These are phyloP conservation scores for Kurtzmaniella quercitrusa DNA, from an alignment of 1,139 yeast genomes.

Conservation along the genomic window DNA sequence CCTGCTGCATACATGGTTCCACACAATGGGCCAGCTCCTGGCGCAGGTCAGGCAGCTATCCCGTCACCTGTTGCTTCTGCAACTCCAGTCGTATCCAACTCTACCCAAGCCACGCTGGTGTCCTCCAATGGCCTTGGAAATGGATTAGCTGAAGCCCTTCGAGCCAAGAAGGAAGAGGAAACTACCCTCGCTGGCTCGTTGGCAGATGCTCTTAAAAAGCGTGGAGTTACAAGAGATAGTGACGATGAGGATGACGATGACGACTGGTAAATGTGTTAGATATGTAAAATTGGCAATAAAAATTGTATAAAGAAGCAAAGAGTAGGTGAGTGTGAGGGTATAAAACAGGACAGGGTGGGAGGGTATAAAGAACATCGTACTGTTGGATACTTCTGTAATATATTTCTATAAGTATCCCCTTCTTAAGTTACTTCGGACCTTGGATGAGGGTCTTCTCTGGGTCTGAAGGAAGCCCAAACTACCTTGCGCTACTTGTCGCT, in stretches of 20 bases:
- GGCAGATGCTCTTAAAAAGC: slow-evolving; percentile 83
- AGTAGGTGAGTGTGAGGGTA: neutral
- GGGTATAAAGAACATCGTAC: too few species aligned
- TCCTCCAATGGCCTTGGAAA: slow-evolving; percentile 39
- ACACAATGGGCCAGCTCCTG: slow-evolving; percentile 31
- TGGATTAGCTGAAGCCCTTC: slow-evolving; percentile 72
- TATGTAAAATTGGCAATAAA: slow-evolving; percentile 12
- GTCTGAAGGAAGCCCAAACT: too few species aligned
- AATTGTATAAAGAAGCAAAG: neutral
- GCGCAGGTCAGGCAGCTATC: slow-evolving; percentile 33
- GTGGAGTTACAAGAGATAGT: slow-evolving; percentile 73
- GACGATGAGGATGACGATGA: slow-evolving; percentile 78
- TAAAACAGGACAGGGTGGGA: too few species aligned
- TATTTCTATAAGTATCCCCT: too few species aligned
- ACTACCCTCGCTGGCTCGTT: slow-evolving; percentile 73
- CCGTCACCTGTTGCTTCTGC: slow-evolving; percentile 13
- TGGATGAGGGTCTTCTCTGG: too few species aligned
- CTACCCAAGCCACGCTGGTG: slow-evolving; percentile 8
- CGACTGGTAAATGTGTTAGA: slow-evolving; percentile 19
- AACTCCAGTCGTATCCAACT: slow-evolving; percentile 9
- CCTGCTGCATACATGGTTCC: slow-evolving; percentile 84
- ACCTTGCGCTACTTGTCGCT: too few species aligned
- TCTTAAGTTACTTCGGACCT: too few species aligned
- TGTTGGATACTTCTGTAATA: too few species aligned
- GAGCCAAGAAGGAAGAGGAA: slow-evolving; percentile 63